Evolutionary conservation across 345 rosid species (phyloP).

Genomic region (Abelmoschus esculentus): DNA sequence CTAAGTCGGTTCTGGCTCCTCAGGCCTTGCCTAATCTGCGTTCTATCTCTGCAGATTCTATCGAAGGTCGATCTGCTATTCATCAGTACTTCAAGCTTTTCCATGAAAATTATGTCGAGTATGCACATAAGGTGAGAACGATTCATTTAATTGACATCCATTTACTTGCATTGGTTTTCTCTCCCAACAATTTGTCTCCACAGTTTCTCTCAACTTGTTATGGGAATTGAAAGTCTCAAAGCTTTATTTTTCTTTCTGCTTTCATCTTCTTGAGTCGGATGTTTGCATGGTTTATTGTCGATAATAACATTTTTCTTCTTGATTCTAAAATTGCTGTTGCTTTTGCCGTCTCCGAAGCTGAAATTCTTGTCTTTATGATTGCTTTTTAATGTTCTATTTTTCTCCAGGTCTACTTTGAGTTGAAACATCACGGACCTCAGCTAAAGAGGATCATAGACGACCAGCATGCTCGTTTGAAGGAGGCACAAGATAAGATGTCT

Average conservation of each 20-base stretch:
- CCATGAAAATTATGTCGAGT: conserved; percentile 88
- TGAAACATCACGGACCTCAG: conserved; percentile 84
- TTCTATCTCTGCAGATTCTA: conserved; percentile 73
- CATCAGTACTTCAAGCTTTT: conserved; percentile 89
- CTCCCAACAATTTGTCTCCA: not conserved
- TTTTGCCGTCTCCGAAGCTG: not conserved
- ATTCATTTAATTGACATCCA: not conserved
- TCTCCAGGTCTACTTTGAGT: conserved; percentile 70
- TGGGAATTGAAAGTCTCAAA: too few relatives aligned
- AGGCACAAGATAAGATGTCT: conserved; percentile 52
- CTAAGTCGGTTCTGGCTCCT: conserved; percentile 64
- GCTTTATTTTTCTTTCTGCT: not conserved
- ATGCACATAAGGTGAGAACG: conserved; percentile 85
- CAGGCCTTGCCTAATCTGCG: conserved; percentile 65
- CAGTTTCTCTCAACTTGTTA: not conserved
- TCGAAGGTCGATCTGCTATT: conserved; percentile 77
- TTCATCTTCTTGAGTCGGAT: not conserved
- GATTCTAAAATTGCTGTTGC: not conserved
- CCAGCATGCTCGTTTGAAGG: conserved; percentile 53
- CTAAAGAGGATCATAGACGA: conserved; percentile 69
- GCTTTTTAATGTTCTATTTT: conserved; percentile 1
- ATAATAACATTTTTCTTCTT: not conserved
- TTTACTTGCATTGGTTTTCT: not conserved
- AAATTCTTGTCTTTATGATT: not conserved
- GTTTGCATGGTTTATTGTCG: conserved; percentile 2